phyloP scores from a whole-genome alignment of 495 filamentous ascomycete genomes.

The Aspergillus diversus region DNA sequence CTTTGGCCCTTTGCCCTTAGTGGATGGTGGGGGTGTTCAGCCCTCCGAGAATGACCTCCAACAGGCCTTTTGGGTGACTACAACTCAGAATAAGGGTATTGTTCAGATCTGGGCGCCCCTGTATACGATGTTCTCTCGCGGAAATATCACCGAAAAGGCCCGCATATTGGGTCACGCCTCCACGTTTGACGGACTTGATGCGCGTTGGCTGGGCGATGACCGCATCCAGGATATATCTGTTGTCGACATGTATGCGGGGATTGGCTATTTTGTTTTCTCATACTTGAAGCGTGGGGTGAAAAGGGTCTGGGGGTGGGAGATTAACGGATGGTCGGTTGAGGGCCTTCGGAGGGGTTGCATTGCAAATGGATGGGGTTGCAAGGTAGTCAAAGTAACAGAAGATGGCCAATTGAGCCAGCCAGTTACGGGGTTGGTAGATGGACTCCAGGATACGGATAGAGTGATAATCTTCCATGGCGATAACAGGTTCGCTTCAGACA shows the following conservation, averaged over 20 bases:
- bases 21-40: conserved; percentile 25
- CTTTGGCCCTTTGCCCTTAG: conserved; percentile 52
- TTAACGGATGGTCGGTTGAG: conserved; percentile 88
- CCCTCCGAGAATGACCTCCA: conserved; percentile 54
- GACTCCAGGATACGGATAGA: conserved; percentile 35
- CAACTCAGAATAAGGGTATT: conserved; percentile 75
- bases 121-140: conserved; percentile 90
- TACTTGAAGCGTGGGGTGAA: conserved; percentile 71
- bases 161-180: conserved; percentile 57
- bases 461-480: conserved; percentile 73
- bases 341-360: conserved; percentile 71
- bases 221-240: conserved; percentile 50
- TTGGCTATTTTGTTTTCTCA: conserved; percentile 89
- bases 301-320: conserved; percentile 81
- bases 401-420: conserved; percentile 29
- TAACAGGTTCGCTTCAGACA: conserved; percentile 58
- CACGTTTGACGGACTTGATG: conserved; percentile 37
- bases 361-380: conserved; percentile 66
- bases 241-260: conserved; percentile 87
- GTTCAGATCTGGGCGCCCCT: conserved; percentile 83
- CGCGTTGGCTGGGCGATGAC: conserved; percentile 29
- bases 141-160: conserved; percentile 88
- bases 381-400: conserved; percentile 47
- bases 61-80: conserved; percentile 71
- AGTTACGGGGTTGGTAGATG: conserved; percentile 34